Base-by-base conservation (phyloP, 1,139 yeast genomes). In the Lodderomyces metapsilosis region DNA sequence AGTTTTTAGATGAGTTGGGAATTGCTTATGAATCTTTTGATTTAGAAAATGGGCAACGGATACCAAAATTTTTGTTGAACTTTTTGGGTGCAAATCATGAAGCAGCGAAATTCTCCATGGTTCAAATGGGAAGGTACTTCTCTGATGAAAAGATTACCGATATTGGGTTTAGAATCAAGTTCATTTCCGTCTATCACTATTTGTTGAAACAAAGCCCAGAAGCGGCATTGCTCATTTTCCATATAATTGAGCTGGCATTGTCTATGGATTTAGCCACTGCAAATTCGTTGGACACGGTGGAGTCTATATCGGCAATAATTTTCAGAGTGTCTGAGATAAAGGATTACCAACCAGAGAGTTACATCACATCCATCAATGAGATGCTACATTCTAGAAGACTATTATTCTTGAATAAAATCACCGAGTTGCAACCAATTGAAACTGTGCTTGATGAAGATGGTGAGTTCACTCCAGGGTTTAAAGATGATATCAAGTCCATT, bases 51-150 rank as follows among this genome's bases (percentile, higher is more conserved):
- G 66, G 66, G 10, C 59, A 59, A 18, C 63, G 59, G 34, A 66
- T 82, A 23, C 88, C 88, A 3, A 57, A 56, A 34, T 46, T 65
- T 5, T 50, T 85, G 30, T 50, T 78, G 25, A 81, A 80, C 13
- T 82, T 71, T 63, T 56, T 84, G 33, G 47, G 66, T 5, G 56
- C 68, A 6, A 75, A 71, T 24, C 46, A 68, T 1, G 64, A 67
- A 2, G 62, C 64, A 21, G 67, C 88, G 0, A 64, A 67, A 31
- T 52, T 80, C 31, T 63, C 79, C 0, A 59, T 82, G 41, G 67
- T 73, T 42, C 77, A 81, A 45, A 80, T 80, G 8, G 74, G 84
- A 0, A 48, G 27, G 21, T 47, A 46, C 24, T 72, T 76, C 44
- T 82, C 80, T 58, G 68, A 67, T 25, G 61, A 73, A 2, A 75